Evolutionary conservation across 202 grass and related monocot species (phyloP).

Genomic region (Saccharum hybrid): DNA sequence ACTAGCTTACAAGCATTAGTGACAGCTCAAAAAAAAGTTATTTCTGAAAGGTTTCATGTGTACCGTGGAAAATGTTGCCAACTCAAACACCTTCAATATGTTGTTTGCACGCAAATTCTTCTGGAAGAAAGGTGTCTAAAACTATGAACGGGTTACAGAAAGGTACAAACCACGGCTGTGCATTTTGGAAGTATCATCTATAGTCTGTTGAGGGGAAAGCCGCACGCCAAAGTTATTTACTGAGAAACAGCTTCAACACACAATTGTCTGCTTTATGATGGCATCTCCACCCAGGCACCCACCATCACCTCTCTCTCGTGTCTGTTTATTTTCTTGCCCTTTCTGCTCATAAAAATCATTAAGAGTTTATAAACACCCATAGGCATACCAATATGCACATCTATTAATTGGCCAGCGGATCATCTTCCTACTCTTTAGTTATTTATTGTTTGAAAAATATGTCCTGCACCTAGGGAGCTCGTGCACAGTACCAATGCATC

Average conservation of each 20-base stretch:
- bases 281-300: background rate
- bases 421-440: background rate
- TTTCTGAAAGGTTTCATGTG: constrained; percentile 7
- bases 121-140: constrained; percentile 22
- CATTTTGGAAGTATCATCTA: constrained; percentile 24
- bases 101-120: constrained; percentile 10
- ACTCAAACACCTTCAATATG: background rate
- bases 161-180: background rate
- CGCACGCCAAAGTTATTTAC: constrained; percentile 16
- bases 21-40: background rate
- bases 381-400: constrained; percentile 16
- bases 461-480: background rate
- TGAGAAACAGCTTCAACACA: constrained; percentile 6
- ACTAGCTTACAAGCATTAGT: constrained; percentile 22
- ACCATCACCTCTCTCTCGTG: constrained; percentile 1
- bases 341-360: constrained; percentile 11
- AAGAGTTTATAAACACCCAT: background rate
- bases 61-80: constrained; percentile 28
- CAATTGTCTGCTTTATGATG: constrained; percentile 4
- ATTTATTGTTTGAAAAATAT: constrained; percentile 6
- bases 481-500: background rate
- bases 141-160: background rate
- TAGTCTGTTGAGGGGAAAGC: constrained; percentile 14
- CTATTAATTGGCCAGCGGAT: background rate
- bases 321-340: background rate